Conservation (phyloP, 1,139 yeast genomes). For the Insectozyma bohioensis region DNA sequence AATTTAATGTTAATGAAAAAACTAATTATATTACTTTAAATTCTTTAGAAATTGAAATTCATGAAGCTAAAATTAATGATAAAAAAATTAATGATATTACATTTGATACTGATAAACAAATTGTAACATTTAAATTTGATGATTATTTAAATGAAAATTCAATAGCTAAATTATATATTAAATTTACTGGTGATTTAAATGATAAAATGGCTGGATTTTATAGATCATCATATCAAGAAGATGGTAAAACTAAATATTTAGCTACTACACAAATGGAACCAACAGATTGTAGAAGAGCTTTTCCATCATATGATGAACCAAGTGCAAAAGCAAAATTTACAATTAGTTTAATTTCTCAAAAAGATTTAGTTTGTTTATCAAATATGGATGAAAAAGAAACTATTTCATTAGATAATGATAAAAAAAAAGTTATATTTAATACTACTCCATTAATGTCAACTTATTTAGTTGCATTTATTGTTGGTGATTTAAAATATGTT, state of each 20-base stretch:
- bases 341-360: slow-evolving; percentile 59
- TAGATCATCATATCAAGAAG: slow-evolving; percentile 63
- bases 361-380: slow-evolving; percentile 64
- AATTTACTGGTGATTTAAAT: slow-evolving; percentile 70
- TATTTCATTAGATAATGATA: slow-evolving; percentile 41
- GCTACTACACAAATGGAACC: slow-evolving; percentile 90
- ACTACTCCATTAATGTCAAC: slow-evolving; percentile 76
- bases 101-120: slow-evolving; percentile 57
- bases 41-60: slow-evolving; percentile 62
- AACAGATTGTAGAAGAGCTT: slow-evolving; percentile 86
- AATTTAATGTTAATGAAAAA: slow-evolving; percentile 58
- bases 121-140: slow-evolving; percentile 59
- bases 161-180: slow-evolving; percentile 45
- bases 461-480: slow-evolving; percentile 74
- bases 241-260: slow-evolving; percentile 63
- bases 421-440: slow-evolving; percentile 47
- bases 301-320: slow-evolving; percentile 91
- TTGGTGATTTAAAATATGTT: slow-evolving; percentile 73
- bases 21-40: slow-evolving; percentile 57
- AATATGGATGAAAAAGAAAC: slow-evolving; percentile 73
- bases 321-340: slow-evolving; percentile 77
- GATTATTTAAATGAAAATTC: slow-evolving; percentile 48
- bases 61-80: slow-evolving; percentile 48
- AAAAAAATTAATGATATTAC: slow-evolving; percentile 28
- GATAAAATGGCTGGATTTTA: slow-evolving; percentile 89